Base-by-base conservation (phyloP, 331 rosid species). In the Phaseolus coccineus region DNA sequence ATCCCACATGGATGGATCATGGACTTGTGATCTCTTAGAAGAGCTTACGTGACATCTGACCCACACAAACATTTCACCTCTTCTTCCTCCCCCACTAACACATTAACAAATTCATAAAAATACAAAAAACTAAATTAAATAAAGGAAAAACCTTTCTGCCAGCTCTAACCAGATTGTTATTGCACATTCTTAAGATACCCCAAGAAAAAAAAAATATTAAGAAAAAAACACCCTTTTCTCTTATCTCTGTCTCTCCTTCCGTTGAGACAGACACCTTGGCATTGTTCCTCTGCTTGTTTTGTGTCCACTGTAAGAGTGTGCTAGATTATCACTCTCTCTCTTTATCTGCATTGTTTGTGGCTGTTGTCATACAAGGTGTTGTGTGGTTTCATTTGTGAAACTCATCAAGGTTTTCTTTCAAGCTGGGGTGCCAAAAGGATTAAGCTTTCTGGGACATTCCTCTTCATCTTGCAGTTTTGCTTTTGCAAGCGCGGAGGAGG, bases 1-100 rank as follows among this genome's bases (percentile, higher is more conserved):
- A 78, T 69, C 85, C 73, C 95, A 91, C 94, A 88, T 82, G 85
- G 35, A 65, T 81, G 85, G 35, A 65, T 81, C 71, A 64, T 88
- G 83, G 82, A 88, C 84, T 58, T 73, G 19, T 39, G 82, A 86
- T 78, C 69, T 25, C 33, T 62, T 77, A 59, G 55, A 62, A 69
- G 59, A 70, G 77, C 77, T 79, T 83, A 33, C 74, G 75, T 76
- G 66, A 47, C 83, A 65, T 77, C 47, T 84, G 86, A 75, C 88
- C 89, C 93, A 80, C 89, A 31, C 76, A 52, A 73, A 52, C 71
- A 76, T 42, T 81, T 76, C 84, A 40, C 69, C 48, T 80, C 71
- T 77, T 51, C 84, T 51, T 55, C 70, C 8, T 56, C 22, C 50
- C 47, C 65, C 61, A 48, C 3, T 53, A 0, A 53, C 3, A 12